Conservation (phyloP, 306 rosid genomes). For the Rosa persica region DNA sequence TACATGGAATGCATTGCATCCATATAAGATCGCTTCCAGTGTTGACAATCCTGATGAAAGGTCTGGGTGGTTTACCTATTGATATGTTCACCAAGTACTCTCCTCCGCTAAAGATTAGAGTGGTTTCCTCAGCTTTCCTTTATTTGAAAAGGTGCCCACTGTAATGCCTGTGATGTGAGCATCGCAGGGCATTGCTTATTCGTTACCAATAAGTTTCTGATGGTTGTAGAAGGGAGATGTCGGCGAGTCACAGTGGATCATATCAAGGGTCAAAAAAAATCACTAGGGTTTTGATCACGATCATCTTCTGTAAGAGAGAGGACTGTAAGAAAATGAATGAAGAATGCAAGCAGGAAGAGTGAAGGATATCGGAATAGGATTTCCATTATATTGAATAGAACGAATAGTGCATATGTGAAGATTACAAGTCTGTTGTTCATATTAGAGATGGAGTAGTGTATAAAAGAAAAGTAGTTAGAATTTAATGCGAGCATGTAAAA, state of each 20-base stretch:
- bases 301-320: constrained; percentile 3
- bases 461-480: not conserved
- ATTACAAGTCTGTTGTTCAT: not conserved
- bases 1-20: constrained; percentile 3
- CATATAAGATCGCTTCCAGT: constrained; percentile 2
- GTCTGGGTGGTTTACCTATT: not conserved
- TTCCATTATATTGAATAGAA: not conserved
- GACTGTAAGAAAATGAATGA: not conserved
- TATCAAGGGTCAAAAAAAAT: not conserved
- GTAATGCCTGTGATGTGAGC: not conserved
- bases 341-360: not conserved
- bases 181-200: not conserved
- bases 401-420: not conserved
- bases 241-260: constrained; percentile 14
- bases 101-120: not conserved
- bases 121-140: not conserved
- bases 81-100: constrained; percentile 13
- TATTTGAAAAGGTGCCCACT: not conserved
- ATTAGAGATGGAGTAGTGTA: not conserved
- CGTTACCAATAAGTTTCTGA: constrained; percentile 5
- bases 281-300: not conserved
- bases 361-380: not conserved
- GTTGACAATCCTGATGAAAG: not conserved
- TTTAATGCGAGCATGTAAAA: not conserved
- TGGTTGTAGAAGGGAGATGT: constrained; percentile 6